phyloP scores from a whole-genome alignment of 208 protist genomes.

The Paratrypanosoma confusum region DNA sequence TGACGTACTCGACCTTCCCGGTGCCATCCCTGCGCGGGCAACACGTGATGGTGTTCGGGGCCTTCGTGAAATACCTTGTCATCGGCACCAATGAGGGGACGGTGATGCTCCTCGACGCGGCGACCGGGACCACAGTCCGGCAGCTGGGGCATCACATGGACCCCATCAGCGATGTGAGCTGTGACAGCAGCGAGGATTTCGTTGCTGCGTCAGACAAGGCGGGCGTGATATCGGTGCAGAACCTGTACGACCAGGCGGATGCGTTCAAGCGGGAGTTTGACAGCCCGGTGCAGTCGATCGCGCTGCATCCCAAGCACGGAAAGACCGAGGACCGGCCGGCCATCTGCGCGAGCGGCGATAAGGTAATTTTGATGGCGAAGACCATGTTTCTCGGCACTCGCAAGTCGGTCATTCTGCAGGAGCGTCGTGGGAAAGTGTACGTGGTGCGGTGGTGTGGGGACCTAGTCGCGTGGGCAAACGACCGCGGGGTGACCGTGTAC shows the following conservation, averaged over 20 bases:
- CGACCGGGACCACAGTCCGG: constrained; percentile 10
- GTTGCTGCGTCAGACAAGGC: constrained; percentile 44
- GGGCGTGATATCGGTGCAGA: constrained; percentile 34
- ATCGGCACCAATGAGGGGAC: constrained; percentile 67
- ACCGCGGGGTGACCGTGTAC: constrained; percentile 46
- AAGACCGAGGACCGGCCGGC: constrained; percentile 31
- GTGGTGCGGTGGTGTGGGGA: constrained; percentile 47
- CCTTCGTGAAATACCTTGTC: constrained; percentile 26
- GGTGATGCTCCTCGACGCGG: constrained; percentile 27
- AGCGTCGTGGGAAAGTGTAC: constrained; percentile 35
- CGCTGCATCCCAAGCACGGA: constrained; percentile 43
- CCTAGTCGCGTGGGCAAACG: constrained; percentile 55
- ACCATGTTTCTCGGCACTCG: constrained; percentile 36
- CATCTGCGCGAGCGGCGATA: constrained; percentile 26
- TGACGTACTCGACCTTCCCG: constrained; percentile 34
- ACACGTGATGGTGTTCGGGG: constrained; percentile 37
- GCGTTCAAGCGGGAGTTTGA: constrained; percentile 35
- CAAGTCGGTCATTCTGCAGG: constrained; percentile 23
- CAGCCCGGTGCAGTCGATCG: constrained; percentile 28
- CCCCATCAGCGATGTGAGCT: constrained; percentile 57
- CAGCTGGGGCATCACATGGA: constrained; percentile 18
- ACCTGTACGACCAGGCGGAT: constrained; percentile 15
- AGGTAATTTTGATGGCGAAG: constrained; percentile 26
- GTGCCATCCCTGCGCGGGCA: constrained; percentile 25
- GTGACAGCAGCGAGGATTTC: constrained; percentile 24